phyloP scores from a whole-genome alignment of 495 filamentous ascomycete genomes.

The Penicillium ucsense region DNA sequence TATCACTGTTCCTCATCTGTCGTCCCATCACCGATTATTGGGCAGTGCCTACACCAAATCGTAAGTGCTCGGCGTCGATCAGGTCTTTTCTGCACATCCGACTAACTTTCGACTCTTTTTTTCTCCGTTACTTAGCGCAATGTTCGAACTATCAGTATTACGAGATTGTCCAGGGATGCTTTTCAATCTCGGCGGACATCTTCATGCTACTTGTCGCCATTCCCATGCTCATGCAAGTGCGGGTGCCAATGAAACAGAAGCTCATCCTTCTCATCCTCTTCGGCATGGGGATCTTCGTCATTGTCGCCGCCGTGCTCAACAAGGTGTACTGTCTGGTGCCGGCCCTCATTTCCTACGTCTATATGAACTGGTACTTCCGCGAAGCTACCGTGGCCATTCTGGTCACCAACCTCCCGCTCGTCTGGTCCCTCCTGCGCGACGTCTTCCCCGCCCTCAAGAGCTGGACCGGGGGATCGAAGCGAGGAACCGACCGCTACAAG shows the following conservation, averaged over 20 bases:
- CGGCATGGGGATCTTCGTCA: slow-evolving; percentile 57
- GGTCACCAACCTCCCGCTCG: slow-evolving; percentile 56
- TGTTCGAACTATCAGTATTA: slow-evolving; percentile 44
- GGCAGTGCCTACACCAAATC: slow-evolving; percentile 38
- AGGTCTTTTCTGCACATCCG: not conserved
- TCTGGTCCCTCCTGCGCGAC: slow-evolving; percentile 53
- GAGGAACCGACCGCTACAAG: slow-evolving; percentile 28
- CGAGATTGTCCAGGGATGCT: slow-evolving; percentile 40
- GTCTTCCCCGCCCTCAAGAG: slow-evolving; percentile 45
- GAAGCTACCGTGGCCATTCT: slow-evolving; percentile 56
- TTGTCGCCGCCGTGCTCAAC: slow-evolving; percentile 52
- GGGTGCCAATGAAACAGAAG: slow-evolving; percentile 47
- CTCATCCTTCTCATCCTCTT: slow-evolving; percentile 42
- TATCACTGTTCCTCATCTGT: slow-evolving; percentile 56
- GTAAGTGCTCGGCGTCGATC: slow-evolving; percentile 2
- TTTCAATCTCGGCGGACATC: slow-evolving; percentile 58
- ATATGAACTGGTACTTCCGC: slow-evolving; percentile 65
- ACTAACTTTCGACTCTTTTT: not conserved
- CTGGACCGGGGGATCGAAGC: slow-evolving; percentile 36
- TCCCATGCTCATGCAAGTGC: slow-evolving; percentile 49
- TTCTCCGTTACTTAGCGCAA: slow-evolving; percentile 24
- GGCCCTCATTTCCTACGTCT: slow-evolving; percentile 38
- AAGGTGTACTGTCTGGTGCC: slow-evolving; percentile 59
- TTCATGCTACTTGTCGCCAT: slow-evolving; percentile 56
- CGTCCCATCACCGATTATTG: slow-evolving; percentile 52